These are phyloP conservation scores for Pythium folliculosum DNA, from an alignment of 352 stramenopile species.

Conservation along the genomic window DNA sequence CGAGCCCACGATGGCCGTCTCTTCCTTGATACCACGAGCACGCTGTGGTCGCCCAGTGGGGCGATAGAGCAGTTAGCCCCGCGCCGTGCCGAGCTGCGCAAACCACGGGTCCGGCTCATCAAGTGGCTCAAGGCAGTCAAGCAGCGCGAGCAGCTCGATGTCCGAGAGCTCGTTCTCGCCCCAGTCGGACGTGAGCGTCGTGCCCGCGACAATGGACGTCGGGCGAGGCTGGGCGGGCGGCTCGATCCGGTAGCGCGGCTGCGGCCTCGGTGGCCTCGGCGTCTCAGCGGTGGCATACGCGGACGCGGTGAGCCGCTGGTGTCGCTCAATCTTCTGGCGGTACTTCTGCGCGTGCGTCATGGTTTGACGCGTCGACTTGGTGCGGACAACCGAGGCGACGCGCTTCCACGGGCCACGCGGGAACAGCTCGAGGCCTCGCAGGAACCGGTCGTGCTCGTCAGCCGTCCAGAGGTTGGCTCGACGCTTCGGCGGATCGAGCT, in stretches of 20 bases:
- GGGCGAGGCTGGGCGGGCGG: not conserved
- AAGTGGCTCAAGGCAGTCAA: not conserved
- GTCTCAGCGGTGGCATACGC: not conserved
- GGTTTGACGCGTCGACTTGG: slow-evolving; percentile 82
- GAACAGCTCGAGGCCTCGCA: slow-evolving; percentile 2
- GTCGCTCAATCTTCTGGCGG: slow-evolving; percentile 26
- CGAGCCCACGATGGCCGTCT: too few species aligned
- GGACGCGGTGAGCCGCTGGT: not conserved
- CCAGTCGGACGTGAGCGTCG: not conserved
- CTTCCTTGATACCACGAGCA: too few species aligned
- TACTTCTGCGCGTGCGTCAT: slow-evolving; percentile 64
- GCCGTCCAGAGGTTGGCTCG: slow-evolving; percentile 5
- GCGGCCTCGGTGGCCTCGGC: too few species aligned
- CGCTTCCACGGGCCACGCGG: not conserved
- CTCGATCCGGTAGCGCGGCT: not conserved
- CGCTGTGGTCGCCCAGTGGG: too few species aligned
- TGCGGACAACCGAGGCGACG: slow-evolving; percentile 38
- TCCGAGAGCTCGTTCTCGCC: not conserved
- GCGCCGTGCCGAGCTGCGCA: not conserved
- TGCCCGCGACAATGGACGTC: not conserved
- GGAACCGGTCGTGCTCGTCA: slow-evolving; percentile 7
- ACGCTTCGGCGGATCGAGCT: not conserved
- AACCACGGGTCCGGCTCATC: not conserved
- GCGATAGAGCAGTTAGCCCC: too few species aligned
- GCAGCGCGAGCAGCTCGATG: not conserved